A percentile compares a stretch with the other conserved stretches of the same genome.
These are phyloP conservation scores for Candida fluviatilis DNA, from an alignment of 805 yeast species.

Conservation along the genomic window DNA sequence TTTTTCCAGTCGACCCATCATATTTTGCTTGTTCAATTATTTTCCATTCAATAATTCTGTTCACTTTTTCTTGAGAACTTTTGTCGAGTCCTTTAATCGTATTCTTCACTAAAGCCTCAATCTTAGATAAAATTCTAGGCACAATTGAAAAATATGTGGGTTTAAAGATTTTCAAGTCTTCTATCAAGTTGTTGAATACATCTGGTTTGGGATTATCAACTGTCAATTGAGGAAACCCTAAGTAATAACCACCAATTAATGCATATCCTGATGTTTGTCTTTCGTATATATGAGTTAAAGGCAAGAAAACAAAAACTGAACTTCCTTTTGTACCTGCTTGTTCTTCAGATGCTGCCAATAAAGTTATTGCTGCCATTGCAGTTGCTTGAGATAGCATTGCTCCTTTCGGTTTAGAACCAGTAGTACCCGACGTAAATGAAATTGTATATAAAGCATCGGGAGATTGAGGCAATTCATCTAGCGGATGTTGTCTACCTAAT, in stretches of 20 bases:
- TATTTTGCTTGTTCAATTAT: slow-evolving; percentile 38
- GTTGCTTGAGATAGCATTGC: slow-evolving; percentile 54
- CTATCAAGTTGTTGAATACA: slow-evolving; percentile 40
- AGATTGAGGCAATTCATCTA: slow-evolving; percentile 23
- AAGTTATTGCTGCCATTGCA: slow-evolving; percentile 43
- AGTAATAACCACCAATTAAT: slow-evolving; percentile 42
- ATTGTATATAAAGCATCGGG: slow-evolving; percentile 36
- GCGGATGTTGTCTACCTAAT: slow-evolving; percentile 37
- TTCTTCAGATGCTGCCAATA: slow-evolving; percentile 12
- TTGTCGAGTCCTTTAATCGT: slow-evolving; percentile 24
- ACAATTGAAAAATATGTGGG: slow-evolving; percentile 55
- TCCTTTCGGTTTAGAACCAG: slow-evolving; percentile 73
- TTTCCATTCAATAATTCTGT: slow-evolving; percentile 19
- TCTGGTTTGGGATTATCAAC: slow-evolving; percentile 11
- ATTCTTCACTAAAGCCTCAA: slow-evolving; percentile 53
- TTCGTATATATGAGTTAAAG: slow-evolving; percentile 57
- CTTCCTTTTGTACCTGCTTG: slow-evolving; percentile 17
- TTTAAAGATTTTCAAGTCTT: slow-evolving; percentile 51
- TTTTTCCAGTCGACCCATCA: slow-evolving; percentile 38
- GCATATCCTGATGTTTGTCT: slow-evolving; percentile 42
- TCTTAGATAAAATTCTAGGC: slow-evolving; percentile 60
- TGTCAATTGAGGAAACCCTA: slow-evolving; percentile 46
- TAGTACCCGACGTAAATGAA: slow-evolving; percentile 53
- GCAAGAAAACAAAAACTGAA: slow-evolving; percentile 37
- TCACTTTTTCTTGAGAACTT: slow-evolving; percentile 21